Evolutionary conservation across 192 early-diverging fungal genomes (phyloP).

Genomic region (Coemansia sp.): DNA sequence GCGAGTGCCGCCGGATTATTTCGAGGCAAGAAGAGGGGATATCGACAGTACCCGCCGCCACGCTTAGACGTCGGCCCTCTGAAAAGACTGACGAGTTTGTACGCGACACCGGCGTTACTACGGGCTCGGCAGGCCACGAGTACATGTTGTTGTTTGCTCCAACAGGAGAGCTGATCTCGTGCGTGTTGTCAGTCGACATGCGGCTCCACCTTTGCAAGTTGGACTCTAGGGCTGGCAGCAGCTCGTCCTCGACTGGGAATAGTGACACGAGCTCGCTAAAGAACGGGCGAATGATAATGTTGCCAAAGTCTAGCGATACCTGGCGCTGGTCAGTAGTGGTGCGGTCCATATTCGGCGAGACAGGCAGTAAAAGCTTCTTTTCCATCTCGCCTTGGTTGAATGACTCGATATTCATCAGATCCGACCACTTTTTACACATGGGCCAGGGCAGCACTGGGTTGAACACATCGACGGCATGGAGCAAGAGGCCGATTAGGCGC

Average conservation of each 20-base stretch:
- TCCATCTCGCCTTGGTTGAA: slow-evolving; percentile 86
- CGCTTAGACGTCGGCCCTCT: slow-evolving; percentile 45
- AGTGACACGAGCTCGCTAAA: slow-evolving; percentile 79
- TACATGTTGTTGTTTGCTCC: slow-evolving; percentile 48
- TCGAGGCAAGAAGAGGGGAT: slow-evolving; percentile 46
- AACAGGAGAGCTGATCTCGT: slow-evolving; percentile 35
- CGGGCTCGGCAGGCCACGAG: slow-evolving; percentile 41
- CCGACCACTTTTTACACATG: slow-evolving; percentile 87
- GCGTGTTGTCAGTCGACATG: slow-evolving; percentile 27
- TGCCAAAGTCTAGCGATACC: slow-evolving; percentile 79
- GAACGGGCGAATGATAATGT: slow-evolving; percentile 84
- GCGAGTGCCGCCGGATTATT: slow-evolving; percentile 49
- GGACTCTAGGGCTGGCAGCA: slow-evolving; percentile 47
- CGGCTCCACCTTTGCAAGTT: slow-evolving; percentile 54
- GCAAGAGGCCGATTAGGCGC: slow-evolving; percentile 62
- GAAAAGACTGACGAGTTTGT: slow-evolving; percentile 20
- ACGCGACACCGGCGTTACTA: slow-evolving; percentile 13
- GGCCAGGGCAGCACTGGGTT: slow-evolving; percentile 82
- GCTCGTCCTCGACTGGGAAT: slow-evolving; percentile 65
- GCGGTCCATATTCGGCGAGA: slow-evolving; percentile 91
- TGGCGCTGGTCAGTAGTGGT: slow-evolving; percentile 65
- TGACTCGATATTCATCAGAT: slow-evolving; percentile 83
- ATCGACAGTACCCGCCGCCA: slow-evolving; percentile 53
- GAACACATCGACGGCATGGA: slow-evolving; percentile 89
- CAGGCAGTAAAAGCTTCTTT: slow-evolving; percentile 65